Evolutionary conservation across 495 filamentous ascomycete genomes (phyloP).

Genomic region (Pyrenula massariospora): DNA sequence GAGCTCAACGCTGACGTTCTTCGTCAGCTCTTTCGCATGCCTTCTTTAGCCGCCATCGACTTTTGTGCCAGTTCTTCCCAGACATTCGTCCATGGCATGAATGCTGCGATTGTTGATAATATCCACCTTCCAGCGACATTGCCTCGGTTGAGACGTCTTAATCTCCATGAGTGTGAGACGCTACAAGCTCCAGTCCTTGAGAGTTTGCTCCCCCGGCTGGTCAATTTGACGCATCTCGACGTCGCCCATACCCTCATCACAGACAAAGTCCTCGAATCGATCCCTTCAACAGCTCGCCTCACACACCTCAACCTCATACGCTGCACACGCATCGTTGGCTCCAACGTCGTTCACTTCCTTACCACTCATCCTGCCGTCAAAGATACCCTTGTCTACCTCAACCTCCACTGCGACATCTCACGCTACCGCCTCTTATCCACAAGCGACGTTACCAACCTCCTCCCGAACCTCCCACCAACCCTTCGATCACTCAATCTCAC

Average conservation of each 20-base stretch:
- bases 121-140: conserved; percentile 33
- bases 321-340: conserved; percentile 59
- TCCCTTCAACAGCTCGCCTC: conserved; percentile 59
- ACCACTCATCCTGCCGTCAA: conserved; percentile 59
- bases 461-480: conserved; percentile 55
- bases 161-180: conserved; percentile 72
- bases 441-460: conserved; percentile 50
- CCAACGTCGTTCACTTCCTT: conserved; percentile 59
- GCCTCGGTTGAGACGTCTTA: conserved; percentile 52
- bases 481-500: conserved; percentile 69
- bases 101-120: conserved; percentile 29
- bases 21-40: conserved; percentile 57
- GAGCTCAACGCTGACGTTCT: conserved; percentile 61
- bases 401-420: conserved; percentile 61
- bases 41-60: conserved; percentile 59
- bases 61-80: conserved; percentile 70
- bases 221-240: conserved; percentile 68
- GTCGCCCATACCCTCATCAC: conserved; percentile 70
- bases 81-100: conserved; percentile 53
- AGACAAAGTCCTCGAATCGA: conserved; percentile 56
- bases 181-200: conserved; percentile 59
- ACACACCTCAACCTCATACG: conserved; percentile 74
- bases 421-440: conserved; percentile 61
- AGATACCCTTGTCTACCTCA: conserved; percentile 57
- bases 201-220: conserved; percentile 55